phyloP scores from a whole-genome alignment of 805 yeast genomes.

The Metschnikowia lachancei region DNA sequence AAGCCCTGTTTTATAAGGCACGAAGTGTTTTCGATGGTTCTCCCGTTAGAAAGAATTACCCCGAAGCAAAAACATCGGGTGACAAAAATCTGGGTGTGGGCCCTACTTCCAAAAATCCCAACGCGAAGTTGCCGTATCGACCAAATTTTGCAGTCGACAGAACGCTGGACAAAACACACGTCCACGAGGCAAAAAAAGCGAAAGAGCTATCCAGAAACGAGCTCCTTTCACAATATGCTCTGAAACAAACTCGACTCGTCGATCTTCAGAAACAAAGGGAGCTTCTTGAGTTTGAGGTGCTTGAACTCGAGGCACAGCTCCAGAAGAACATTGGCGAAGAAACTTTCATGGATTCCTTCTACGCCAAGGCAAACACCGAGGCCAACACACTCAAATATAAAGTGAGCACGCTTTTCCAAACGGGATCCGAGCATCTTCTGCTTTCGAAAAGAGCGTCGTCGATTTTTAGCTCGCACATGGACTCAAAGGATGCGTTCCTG shows the following conservation, averaged over 20 bases:
- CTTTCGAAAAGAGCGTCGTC: constrained; percentile 2
- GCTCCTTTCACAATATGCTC: constrained; percentile 36
- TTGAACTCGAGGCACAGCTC: constrained; percentile 24
- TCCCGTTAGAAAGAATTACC: background rate
- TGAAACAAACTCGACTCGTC: constrained; percentile 52
- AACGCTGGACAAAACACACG: background rate
- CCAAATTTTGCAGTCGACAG: constrained; percentile 10
- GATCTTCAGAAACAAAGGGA: constrained; percentile 46
- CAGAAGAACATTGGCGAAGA: constrained; percentile 14
- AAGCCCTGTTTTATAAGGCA: constrained; percentile 6
- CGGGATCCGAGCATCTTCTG: constrained; percentile 5
- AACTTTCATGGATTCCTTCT: constrained; percentile 13
- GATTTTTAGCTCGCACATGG: constrained; percentile 2
- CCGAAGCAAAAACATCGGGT: background rate
- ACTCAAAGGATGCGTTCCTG: background rate
- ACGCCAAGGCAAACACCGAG: constrained; percentile 8
- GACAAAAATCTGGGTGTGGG: background rate
- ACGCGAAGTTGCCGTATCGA: constrained; percentile 5
- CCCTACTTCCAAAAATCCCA: background rate
- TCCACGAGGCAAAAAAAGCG: background rate
- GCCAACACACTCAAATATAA: constrained; percentile 7
- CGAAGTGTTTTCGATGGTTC: constrained; percentile 8
- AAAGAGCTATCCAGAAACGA: background rate
- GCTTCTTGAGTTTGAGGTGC: constrained; percentile 34
- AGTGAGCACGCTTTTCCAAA: constrained; percentile 17